Percentiles rank a stretch among this genome's conserved stretches.
Conservation (phyloP, 164 flowering plant species). For the Vitis labrusca region DNA sequence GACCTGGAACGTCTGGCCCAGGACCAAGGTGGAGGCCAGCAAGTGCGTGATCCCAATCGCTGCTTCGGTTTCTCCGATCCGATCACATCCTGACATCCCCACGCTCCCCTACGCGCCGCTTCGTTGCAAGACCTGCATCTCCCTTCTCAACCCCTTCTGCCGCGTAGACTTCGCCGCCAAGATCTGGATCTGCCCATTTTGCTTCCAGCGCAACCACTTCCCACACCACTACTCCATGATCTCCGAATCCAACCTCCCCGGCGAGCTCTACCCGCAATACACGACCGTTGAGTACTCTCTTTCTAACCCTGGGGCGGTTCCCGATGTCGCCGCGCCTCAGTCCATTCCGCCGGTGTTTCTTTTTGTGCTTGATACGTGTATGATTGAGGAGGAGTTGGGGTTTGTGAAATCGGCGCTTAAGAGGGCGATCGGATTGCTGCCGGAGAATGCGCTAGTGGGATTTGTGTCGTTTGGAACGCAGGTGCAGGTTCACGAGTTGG, state of each 20-base stretch:
- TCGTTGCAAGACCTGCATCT: conserved; percentile 75
- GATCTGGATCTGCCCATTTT: conserved; percentile 96
- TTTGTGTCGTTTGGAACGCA: conserved; percentile 89
- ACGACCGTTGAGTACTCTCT: conserved; percentile 66
- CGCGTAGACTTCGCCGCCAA: conserved; percentile 79
- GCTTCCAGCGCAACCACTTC: conserved; percentile 82
- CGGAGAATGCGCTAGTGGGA: conserved; percentile 88
- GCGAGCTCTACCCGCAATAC: conserved; percentile 84
- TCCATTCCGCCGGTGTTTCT: conserved; percentile 56
- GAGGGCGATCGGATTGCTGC: conserved; percentile 72
- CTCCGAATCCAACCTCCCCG: conserved; percentile 75
- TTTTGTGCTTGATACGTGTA: conserved; percentile 80
- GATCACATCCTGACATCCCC: conserved; percentile 63
- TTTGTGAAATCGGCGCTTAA: conserved; percentile 74
- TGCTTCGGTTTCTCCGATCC: conserved; percentile 77
- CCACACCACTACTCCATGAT: conserved; percentile 71
- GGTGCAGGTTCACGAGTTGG: conserved; percentile 94
- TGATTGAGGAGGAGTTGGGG: conserved; percentile 87
- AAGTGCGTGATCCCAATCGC: conserved; percentile 97
- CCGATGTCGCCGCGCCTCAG: not conserved
- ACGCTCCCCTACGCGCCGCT: conserved; percentile 80
- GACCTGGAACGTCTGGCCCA: conserved; percentile 95
- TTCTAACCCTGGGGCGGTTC: too few species aligned
- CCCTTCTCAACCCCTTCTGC: conserved; percentile 57
- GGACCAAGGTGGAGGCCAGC: conserved; percentile 83